Evolutionary conservation across 2,329 filamentous ascomycete genomes (phyloP).

Genomic region (Ascochyta fabae): DNA sequence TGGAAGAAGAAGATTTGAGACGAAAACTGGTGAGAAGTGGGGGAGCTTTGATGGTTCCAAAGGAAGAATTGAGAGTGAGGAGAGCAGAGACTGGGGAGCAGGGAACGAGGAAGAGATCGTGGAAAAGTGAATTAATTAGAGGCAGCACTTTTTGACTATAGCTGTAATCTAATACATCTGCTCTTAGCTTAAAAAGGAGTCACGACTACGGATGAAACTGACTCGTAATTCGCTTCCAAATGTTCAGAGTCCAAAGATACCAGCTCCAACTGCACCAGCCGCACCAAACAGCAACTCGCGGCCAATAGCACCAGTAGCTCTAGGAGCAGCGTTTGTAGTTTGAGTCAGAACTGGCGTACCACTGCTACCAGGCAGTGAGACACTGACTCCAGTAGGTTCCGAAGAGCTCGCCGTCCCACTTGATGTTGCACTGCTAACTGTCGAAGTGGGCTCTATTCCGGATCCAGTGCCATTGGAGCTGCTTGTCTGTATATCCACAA

Average conservation of each 20-base stretch:
- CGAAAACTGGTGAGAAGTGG: conserved; percentile 27
- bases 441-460: not conserved
- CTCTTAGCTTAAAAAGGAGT: too few species aligned
- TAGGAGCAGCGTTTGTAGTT: conserved; percentile 4
- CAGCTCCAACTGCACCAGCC: conserved; percentile 13
- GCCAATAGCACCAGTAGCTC: conserved; percentile 1
- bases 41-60: conserved; percentile 33
- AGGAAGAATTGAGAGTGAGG: conserved; percentile 31
- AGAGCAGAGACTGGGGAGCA: conserved; percentile 20
- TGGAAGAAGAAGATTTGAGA: conserved; percentile 35
- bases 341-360: not conserved
- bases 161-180: not conserved
- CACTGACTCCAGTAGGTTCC: not conserved
- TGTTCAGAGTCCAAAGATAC: conserved; percentile 9
- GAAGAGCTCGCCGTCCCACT: not conserved
- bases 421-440: not conserved
- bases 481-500: conserved; percentile 3
- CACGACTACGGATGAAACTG: too few species aligned
- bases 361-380: not conserved
- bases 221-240: too few species aligned
- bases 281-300: conserved; percentile 17
- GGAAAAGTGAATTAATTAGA: conserved; percentile 31
- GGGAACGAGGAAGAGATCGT: conserved; percentile 17
- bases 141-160: conserved; percentile 36
- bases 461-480: not conserved